Evolutionary conservation across 2,329 filamentous ascomycete species (phyloP).

Genomic region (Xylariaceae sp.): DNA sequence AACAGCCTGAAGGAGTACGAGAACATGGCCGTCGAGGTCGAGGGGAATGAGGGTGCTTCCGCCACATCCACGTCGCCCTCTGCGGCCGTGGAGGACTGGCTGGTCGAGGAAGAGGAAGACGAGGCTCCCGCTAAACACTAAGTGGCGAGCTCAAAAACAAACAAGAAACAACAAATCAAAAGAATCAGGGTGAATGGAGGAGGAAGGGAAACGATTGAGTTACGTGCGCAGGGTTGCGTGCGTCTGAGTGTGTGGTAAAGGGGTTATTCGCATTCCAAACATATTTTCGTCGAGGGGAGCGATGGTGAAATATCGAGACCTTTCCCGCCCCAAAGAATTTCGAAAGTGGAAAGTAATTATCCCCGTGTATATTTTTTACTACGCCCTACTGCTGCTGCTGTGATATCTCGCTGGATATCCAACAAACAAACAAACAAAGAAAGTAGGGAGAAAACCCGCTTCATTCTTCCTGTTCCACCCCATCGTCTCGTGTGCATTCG

Average conservation of each 20-base stretch:
- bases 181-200: neutral
- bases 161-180: conserved; percentile 3
- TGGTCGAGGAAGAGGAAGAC: conserved; percentile 69
- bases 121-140: conserved; percentile 48
- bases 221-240: neutral
- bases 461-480: conserved; percentile 13
- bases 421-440: conserved; percentile 19
- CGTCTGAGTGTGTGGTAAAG: neutral
- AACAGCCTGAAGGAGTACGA: conserved; percentile 92
- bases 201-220: neutral
- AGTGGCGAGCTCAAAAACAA: conserved; percentile 5
- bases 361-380: conserved; percentile 38
- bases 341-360: conserved; percentile 28
- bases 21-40: conserved; percentile 86
- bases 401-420: no score
- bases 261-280: neutral
- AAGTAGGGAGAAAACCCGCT: conserved; percentile 26
- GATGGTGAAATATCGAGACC: no score
- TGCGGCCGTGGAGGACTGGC: conserved; percentile 64
- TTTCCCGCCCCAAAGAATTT: no score
- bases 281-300: no score
- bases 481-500: neutral
- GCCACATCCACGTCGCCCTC: conserved; percentile 47
- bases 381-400: conserved; percentile 20
- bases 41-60: conserved; percentile 67